Percentiles rank a stretch among this genome's conserved stretches.
phyloP scores from a whole-genome alignment of 805 yeast species.

The Candida railenensis region DNA sequence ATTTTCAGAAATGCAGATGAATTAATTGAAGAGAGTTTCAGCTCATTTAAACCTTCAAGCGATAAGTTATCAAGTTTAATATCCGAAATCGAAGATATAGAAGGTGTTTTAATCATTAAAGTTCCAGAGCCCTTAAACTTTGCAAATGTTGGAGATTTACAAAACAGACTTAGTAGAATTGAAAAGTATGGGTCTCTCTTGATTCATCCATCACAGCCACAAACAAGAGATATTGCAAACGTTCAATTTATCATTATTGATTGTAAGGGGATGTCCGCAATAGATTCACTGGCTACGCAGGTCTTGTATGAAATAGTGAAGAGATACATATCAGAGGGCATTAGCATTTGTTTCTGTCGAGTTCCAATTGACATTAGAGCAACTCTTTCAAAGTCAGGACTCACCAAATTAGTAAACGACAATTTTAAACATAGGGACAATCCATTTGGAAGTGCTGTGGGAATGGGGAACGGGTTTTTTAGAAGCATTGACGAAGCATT shows the following conservation, averaged over 20 bases:
- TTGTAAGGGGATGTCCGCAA: slow-evolving; percentile 74
- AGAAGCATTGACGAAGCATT: slow-evolving; percentile 60
- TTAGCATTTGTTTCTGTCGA: slow-evolving; percentile 60
- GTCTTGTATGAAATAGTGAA: slow-evolving; percentile 60
- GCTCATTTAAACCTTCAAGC: slow-evolving; percentile 14
- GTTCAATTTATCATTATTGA: slow-evolving; percentile 69
- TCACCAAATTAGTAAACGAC: slow-evolving; percentile 30
- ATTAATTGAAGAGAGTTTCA: slow-evolving; percentile 39
- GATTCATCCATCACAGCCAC: slow-evolving; percentile 74
- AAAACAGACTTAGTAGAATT: slow-evolving; percentile 61
- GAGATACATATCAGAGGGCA: slow-evolving; percentile 49
- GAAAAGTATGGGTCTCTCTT: slow-evolving; percentile 75
- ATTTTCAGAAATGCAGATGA: slow-evolving; percentile 74
- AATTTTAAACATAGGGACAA: slow-evolving; percentile 4
- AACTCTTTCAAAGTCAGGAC: slow-evolving; percentile 57
- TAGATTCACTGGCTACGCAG: slow-evolving; percentile 81
- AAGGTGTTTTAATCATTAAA: slow-evolving; percentile 74
- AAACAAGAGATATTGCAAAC: slow-evolving; percentile 33
- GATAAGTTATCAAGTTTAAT: slow-evolving; percentile 16
- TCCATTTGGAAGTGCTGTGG: slow-evolving; percentile 5
- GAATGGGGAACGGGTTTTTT: slow-evolving; percentile 32
- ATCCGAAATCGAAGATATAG: slow-evolving; percentile 46
- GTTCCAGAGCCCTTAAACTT: slow-evolving; percentile 88
- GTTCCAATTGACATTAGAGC: slow-evolving; percentile 53
- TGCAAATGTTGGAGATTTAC: slow-evolving; percentile 78